Evolutionary conservation across 2,329 filamentous ascomycete genomes (phyloP).

Genomic region (Hymenoscyphus fructigenus): DNA sequence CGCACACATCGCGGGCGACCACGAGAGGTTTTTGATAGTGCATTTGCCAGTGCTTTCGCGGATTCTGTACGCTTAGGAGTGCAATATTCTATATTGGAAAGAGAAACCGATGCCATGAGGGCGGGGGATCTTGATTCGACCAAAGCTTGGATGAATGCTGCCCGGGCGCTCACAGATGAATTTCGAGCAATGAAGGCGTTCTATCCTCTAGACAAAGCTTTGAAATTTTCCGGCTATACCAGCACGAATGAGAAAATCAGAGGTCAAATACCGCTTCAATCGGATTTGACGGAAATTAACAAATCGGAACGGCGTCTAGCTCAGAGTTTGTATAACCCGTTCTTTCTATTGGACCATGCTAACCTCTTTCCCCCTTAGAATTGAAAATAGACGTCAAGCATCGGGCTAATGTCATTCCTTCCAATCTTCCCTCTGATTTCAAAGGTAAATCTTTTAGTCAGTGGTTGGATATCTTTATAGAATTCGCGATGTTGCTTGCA

Average conservation of each 20-base stretch:
- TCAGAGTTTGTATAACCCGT: conserved; percentile 24
- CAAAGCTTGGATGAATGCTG: conserved; percentile 56
- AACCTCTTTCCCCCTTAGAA: not conserved
- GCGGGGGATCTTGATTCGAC: conserved; percentile 27
- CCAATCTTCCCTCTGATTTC: conserved; percentile 45
- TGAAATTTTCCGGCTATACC: conserved; percentile 52
- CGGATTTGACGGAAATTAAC: conserved; percentile 32
- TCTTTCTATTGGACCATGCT: not conserved
- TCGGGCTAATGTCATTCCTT: conserved; percentile 5
- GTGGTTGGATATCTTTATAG: conserved; percentile 89
- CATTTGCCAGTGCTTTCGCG: not conserved
- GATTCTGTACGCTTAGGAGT: conserved; percentile 28
- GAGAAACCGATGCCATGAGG: conserved; percentile 39
- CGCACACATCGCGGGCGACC: not conserved
- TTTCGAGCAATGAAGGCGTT: conserved; percentile 64
- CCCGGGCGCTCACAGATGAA: conserved; percentile 59
- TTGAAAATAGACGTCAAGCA: conserved; percentile 7
- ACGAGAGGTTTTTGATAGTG: not conserved
- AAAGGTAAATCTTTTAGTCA: conserved; percentile 77
- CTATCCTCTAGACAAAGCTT: conserved; percentile 66
- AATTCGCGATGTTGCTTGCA: conserved; percentile 78
- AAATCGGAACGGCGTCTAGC: conserved; percentile 34
- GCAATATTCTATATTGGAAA: conserved; percentile 43
- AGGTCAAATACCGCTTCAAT: conserved; percentile 31
- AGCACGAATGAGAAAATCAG: conserved; percentile 21